Evolutionary conservation across 768 basidiomycete species (phyloP).

Genomic region (Boletales sp.): DNA sequence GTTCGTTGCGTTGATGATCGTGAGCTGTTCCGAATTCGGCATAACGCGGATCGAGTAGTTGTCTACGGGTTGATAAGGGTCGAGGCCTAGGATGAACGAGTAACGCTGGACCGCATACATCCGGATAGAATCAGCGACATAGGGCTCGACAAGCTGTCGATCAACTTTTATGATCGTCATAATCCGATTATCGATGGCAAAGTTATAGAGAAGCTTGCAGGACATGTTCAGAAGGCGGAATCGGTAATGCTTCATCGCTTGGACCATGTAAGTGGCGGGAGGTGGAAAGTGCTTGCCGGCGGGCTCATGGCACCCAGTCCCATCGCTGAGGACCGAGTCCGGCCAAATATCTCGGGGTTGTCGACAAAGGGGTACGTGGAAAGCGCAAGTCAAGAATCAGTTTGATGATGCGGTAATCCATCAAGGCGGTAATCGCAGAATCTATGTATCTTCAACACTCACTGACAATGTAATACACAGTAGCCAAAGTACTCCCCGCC

Average conservation of each 20-base stretch:
- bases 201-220: slow-evolving; percentile 32
- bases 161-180: slow-evolving; percentile 43
- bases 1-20: not conserved
- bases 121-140: slow-evolving; percentile 37
- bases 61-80: slow-evolving; percentile 34
- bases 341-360: slow-evolving; percentile 13
- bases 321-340: slow-evolving; percentile 40
- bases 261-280: slow-evolving; percentile 32
- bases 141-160: slow-evolving; percentile 36
- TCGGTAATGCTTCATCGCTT: slow-evolving; percentile 34
- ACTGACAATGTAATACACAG: too few relatives aligned
- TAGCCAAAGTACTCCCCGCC: slow-evolving; percentile 13
- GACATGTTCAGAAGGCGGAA: slow-evolving; percentile 36
- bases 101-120: slow-evolving; percentile 43
- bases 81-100: slow-evolving; percentile 42
- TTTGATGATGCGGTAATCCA: slow-evolving; percentile 4
- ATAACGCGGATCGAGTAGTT: slow-evolving; percentile 37
- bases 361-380: slow-evolving; percentile 2
- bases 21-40: slow-evolving; percentile 23
- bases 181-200: slow-evolving; percentile 25
- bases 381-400: too few relatives aligned
- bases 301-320: slow-evolving; percentile 30
- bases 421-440: slow-evolving; percentile 30
- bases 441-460: not conserved
- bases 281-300: slow-evolving; percentile 17